Evolutionary conservation across 1,284 basidiomycete species (phyloP), one percentile per base, ranked within the genome.

Genomic region (Apiotrichum veenhuisii): DNA sequence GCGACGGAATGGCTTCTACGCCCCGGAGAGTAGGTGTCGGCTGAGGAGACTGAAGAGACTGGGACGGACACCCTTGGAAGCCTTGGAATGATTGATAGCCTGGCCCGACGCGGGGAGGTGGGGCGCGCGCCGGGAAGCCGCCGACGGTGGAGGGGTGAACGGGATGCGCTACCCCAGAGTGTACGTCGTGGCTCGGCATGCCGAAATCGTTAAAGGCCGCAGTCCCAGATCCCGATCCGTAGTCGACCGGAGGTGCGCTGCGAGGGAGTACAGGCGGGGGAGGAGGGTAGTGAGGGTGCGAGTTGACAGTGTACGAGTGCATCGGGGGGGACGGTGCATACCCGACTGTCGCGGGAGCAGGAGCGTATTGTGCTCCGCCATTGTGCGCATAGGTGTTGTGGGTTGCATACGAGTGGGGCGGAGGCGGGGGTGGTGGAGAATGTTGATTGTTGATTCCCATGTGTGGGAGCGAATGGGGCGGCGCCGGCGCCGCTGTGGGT

Each of bases 401-500:
- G 27, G 9, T 20, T 14, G 44, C 20, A 27, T 46, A 46, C 27
- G 17, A 10, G 27, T 9, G 15, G 25, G 30, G n/a, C 22, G 33
- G n/a, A 25, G 46, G 33, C 10, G 22, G 34, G 22, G 46, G 46
- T 10, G 44, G 27, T 27, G 25, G 11, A 22, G 27, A n/a, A 14
- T 18, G 30, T 20, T 36, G n/a, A 14, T 15, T 48, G 11, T n/a
- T 12, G 27, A 14, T 30, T 3, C n/a, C 46, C 46, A 48, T 36
- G 46, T 48, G 46, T 5, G 46, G 46, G 5, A 48, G 34, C 20
- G 46, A 48, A 48, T 48, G 46, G 34, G 46, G 46, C 18, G 46
- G 46, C 34, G 46, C 46, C 46, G 46, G 46, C 46, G 34, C 44
- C 44, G 44, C 46, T 48, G 26, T 4, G n/a, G n/a, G n/a, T n/a